Conservation (phyloP, 306 rosid species). For the Begonia fuchsioides region DNA sequence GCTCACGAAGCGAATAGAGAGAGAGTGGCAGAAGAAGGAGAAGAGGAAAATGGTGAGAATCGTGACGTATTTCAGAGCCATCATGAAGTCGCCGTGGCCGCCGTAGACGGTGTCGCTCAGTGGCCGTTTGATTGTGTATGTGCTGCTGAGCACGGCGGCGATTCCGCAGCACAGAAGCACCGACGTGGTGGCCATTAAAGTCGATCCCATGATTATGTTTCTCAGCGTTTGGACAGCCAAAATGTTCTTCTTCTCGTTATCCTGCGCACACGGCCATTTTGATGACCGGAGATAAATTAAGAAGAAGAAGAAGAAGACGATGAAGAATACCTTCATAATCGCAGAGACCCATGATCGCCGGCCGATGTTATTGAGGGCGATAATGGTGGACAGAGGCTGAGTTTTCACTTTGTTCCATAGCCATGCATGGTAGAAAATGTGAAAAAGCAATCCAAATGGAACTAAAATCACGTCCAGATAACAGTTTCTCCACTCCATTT, state of each 20-base stretch:
- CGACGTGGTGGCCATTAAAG: conserved; percentile 80
- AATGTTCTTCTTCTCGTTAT: conserved; percentile 73
- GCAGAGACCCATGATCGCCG: conserved; percentile 14
- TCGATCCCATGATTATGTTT: conserved; percentile 77
- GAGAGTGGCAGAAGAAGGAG: conserved; percentile 72
- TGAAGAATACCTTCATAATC: conserved; percentile 5
- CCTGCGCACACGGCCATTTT: conserved; percentile 20
- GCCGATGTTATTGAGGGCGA: conserved; percentile 4
- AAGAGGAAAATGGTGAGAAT: conserved; percentile 53
- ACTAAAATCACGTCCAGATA: conserved; percentile 13
- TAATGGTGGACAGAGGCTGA: conserved; percentile 12
- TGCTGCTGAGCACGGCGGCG: conserved; percentile 85
- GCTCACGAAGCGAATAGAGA: conserved; percentile 65
- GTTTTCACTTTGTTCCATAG: conserved; percentile 13
- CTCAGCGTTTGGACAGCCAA: conserved; percentile 73
- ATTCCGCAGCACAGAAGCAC: conserved; percentile 67
- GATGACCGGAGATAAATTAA: neutral
- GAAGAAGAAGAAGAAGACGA: neutral
- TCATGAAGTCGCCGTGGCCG: conserved; percentile 85
- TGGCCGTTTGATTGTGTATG: conserved; percentile 72
- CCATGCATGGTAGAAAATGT: conserved; percentile 11
- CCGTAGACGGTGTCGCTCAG: conserved; percentile 34
- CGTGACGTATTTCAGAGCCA: conserved; percentile 56
- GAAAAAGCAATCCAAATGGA: conserved; percentile 5
- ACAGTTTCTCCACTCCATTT: conserved; percentile 14